These are phyloP conservation scores for Gynandropsis gynandra DNA, from an alignment of 345 rosid genomes.

Conservation along the genomic window DNA sequence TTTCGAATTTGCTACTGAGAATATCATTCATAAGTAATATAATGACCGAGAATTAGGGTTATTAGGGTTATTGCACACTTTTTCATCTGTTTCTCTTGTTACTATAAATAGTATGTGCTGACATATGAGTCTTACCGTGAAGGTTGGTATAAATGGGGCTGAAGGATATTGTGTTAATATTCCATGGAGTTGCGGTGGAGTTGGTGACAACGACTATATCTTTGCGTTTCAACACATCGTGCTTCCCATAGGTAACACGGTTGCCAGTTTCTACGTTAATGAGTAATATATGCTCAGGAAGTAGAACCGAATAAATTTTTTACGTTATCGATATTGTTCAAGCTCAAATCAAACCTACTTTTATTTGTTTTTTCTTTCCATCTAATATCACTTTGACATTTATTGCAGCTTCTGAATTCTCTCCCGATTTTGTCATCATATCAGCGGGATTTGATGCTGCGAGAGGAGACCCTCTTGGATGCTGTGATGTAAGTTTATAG, in stretches of 20 bases:
- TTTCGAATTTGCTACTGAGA: background rate
- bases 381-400: constrained; percentile 12
- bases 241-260: constrained; percentile 95
- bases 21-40: background rate
- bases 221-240: constrained; percentile 86
- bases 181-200: constrained; percentile 97
- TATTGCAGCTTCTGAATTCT: constrained; percentile 72
- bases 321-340: background rate
- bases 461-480: constrained; percentile 93
- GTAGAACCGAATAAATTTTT: background rate
- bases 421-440: constrained; percentile 89
- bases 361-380: constrained; percentile 7
- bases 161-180: constrained; percentile 92
- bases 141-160: constrained; percentile 84
- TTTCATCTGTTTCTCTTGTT: background rate
- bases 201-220: constrained; percentile 88
- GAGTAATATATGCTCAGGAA: constrained; percentile 14
- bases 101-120: background rate
- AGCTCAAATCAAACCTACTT: constrained; percentile 1
- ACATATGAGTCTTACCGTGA: constrained; percentile 15
- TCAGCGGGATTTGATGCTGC: constrained; percentile 99
- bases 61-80: background rate
- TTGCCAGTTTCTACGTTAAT: no score
- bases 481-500: constrained; percentile 77
- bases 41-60: background rate